phyloP scores from a whole-genome alignment of 306 rosid genomes.

The Corylus americana region DNA sequence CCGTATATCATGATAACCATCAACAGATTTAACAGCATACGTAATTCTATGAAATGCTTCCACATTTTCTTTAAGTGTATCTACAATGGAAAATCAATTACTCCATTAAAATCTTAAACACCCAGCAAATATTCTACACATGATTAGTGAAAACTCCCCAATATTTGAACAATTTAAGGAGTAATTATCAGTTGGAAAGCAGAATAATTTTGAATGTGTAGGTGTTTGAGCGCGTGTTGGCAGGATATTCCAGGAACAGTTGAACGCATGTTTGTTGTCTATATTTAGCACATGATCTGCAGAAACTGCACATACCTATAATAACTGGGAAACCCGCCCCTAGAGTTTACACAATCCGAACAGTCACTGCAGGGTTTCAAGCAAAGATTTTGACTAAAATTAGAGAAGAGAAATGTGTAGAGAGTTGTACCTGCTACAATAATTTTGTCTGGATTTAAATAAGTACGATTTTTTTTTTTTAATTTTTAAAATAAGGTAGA shows the following conservation, averaged over 20 bases:
- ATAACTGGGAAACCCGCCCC: neutral
- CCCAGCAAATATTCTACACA: neutral
- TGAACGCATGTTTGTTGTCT: too few relatives aligned
- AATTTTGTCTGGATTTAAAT: too few relatives aligned
- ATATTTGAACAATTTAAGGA: too few relatives aligned
- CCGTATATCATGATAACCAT: neutral
- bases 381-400: neutral
- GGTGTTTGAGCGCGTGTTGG: too few relatives aligned
- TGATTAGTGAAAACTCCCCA: neutral
- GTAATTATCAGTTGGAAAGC: neutral
- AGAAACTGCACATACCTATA: neutral
- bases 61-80: slow-evolving; percentile 48
- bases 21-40: slow-evolving; percentile 27
- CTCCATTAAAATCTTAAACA: neutral
- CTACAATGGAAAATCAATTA: neutral
- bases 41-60: slow-evolving; percentile 59
- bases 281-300: too few relatives aligned
- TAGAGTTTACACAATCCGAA: too few relatives aligned
- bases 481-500: too few relatives aligned
- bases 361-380: neutral
- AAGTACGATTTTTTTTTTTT: too few relatives aligned
- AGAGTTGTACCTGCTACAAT: neutral
- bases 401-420: neutral
- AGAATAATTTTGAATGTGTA: too few relatives aligned
- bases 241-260: too few relatives aligned